Evolutionary conservation across 805 yeast genomes (phyloP).

Genomic region (Allodekkera sacchari): DNA sequence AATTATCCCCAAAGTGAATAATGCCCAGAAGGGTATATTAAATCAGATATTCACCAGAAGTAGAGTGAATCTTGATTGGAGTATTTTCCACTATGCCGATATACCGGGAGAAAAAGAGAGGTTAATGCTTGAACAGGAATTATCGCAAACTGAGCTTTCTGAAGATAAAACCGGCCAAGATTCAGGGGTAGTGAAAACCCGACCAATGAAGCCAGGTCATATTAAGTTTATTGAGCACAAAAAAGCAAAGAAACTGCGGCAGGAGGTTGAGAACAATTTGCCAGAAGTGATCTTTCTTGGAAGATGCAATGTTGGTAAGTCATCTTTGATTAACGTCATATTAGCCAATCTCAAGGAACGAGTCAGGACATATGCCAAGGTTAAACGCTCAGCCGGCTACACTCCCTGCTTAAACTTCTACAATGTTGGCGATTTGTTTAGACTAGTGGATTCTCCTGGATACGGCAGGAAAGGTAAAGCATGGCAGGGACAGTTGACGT

Average conservation of each 20-base stretch:
- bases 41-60: not conserved
- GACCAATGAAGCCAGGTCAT: slow-evolving; percentile 20
- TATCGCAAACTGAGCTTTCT: not conserved
- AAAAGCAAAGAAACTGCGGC: slow-evolving; percentile 13
- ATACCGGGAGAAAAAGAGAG: slow-evolving; percentile 46
- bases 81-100: slow-evolving; percentile 39
- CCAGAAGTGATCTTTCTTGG: slow-evolving; percentile 80
- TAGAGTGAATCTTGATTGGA: slow-evolving; percentile 50
- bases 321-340: slow-evolving; percentile 61
- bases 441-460: slow-evolving; percentile 84
- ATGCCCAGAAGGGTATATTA: not conserved
- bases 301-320: slow-evolving; percentile 78
- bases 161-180: not conserved
- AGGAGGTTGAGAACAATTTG: slow-evolving; percentile 28
- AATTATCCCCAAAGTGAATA: slow-evolving; percentile 1
- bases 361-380: slow-evolving; percentile 33
- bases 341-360: slow-evolving; percentile 31
- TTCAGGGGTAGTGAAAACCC: not conserved
- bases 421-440: slow-evolving; percentile 52
- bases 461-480: slow-evolving; percentile 66
- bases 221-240: slow-evolving; percentile 16
- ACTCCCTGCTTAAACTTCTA: slow-evolving; percentile 64
- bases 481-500: slow-evolving; percentile 62
- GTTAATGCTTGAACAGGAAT: not conserved
- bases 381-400: slow-evolving; percentile 28